These are phyloP conservation scores for Ceratocystis harringtonii DNA, from an alignment of 2,329 filamentous ascomycete species.

Conservation along the genomic window DNA sequence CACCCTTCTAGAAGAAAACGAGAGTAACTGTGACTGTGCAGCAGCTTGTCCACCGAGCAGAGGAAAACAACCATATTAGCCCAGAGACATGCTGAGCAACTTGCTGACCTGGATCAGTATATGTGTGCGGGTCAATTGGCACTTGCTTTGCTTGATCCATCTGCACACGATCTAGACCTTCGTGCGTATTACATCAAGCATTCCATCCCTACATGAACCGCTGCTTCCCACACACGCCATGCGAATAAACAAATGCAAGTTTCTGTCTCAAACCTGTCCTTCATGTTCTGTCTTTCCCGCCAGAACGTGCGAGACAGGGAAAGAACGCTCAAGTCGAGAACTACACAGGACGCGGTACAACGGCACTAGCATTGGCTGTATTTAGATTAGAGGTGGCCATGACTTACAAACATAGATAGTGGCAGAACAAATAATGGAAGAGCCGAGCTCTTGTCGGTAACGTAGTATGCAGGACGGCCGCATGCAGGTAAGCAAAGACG, in stretches of 20 bases:
- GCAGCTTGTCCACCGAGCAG: too few species aligned
- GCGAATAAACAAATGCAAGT: not conserved
- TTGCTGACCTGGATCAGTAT: not conserved
- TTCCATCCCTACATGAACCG: not conserved
- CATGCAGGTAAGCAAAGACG: not conserved
- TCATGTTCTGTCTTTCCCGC: not conserved
- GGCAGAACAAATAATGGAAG: not conserved
- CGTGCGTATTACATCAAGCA: not conserved
- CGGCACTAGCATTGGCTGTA: too few species aligned
- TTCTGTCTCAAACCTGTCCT: not conserved
- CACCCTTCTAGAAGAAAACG: not conserved
- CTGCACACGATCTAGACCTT: not conserved
- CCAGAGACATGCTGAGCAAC: not conserved
- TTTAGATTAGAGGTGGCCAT: too few species aligned
- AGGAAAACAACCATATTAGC: too few species aligned
- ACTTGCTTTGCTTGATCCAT: not conserved
- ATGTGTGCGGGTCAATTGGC: not conserved
- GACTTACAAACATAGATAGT: too few species aligned
- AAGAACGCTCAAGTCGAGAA: too few species aligned
- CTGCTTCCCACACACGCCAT: not conserved
- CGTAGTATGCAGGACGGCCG: not conserved
- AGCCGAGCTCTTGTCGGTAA: not conserved
- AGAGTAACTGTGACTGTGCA: not conserved
- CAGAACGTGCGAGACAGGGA: too few species aligned
- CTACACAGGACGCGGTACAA: too few species aligned